Evolutionary conservation across 2,329 filamentous ascomycete genomes (phyloP).

Genomic region (Purpureocillium takamizusanense): DNA sequence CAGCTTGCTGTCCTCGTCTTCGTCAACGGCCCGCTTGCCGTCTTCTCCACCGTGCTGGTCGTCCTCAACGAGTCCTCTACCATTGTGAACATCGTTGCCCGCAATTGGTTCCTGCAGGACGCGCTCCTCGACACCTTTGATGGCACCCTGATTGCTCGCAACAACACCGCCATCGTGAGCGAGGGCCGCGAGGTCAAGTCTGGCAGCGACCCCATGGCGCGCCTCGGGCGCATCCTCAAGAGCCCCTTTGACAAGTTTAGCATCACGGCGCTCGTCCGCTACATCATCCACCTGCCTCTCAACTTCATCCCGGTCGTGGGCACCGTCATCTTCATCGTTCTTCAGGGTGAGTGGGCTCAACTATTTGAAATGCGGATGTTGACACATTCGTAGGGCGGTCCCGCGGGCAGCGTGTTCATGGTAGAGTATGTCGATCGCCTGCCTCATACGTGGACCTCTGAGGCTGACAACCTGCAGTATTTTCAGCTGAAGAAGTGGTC

Average conservation of each 20-base stretch:
- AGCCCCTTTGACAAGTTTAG: constrained; percentile 48
- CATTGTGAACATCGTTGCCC: constrained; percentile 47
- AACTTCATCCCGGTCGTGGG: constrained; percentile 91
- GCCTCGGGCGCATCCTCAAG: constrained; percentile 49
- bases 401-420: constrained; percentile 41
- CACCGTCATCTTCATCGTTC: constrained; percentile 67
- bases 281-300: constrained; percentile 78
- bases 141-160: constrained; percentile 49
- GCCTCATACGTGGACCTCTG: background rate
- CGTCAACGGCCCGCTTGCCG: constrained; percentile 74
- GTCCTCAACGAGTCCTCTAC: constrained; percentile 55
- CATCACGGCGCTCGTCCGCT: constrained; percentile 59
- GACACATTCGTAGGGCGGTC: constrained; percentile 27
- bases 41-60: constrained; percentile 62
- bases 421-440: constrained; percentile 34
- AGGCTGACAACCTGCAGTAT: constrained; percentile 44
- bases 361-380: background rate
- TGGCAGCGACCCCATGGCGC: constrained; percentile 45
- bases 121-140: constrained; percentile 86
- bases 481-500: constrained; percentile 88
- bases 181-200: constrained; percentile 65
- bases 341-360: constrained; percentile 51
- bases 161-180: constrained; percentile 53
- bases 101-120: constrained; percentile 70
- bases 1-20: constrained; percentile 77